These are phyloP conservation scores for Camelina sativa DNA, from an alignment of 345 rosid species.

Conservation along the genomic window DNA sequence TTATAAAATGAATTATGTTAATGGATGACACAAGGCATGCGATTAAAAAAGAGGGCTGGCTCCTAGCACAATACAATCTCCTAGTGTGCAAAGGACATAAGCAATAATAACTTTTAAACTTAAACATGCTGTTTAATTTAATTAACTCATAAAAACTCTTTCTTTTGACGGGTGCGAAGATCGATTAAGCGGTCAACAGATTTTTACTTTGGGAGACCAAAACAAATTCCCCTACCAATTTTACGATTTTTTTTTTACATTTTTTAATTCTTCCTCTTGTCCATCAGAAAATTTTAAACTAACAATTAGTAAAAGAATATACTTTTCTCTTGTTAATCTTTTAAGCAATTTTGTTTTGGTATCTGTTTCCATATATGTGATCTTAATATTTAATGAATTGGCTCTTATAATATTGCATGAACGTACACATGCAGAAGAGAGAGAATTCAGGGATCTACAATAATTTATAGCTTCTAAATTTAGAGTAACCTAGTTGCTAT, in stretches of 20 bases:
- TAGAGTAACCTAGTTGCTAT: constrained; percentile 12
- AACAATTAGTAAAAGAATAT: constrained; percentile 17
- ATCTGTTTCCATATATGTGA: constrained; percentile 41
- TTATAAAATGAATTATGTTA: constrained; percentile 28
- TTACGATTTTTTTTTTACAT: neutral
- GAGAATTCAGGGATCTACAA: constrained; percentile 82
- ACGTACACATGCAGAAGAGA: constrained; percentile 81
- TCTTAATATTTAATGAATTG: constrained; percentile 50
- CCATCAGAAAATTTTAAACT: constrained; percentile 12
- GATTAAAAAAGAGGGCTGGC: constrained; percentile 43
- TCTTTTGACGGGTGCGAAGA: constrained; percentile 75
- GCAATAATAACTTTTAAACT: constrained; percentile 28
- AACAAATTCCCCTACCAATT: constrained; percentile 49
- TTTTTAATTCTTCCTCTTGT: neutral
- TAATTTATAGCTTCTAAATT: constrained; percentile 1
- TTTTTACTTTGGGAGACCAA: constrained; percentile 80
- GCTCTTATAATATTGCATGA: constrained; percentile 55
- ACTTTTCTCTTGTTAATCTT: constrained; percentile 6
- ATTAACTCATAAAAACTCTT: constrained; percentile 25
- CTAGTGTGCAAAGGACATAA: constrained; percentile 46
- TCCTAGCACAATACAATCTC: constrained; percentile 48
- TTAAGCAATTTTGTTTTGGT: constrained; percentile 24
- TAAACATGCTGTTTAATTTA: constrained; percentile 25
- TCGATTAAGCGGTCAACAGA: constrained; percentile 69
- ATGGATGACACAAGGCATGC: constrained; percentile 50